These are phyloP conservation scores for Rutstroemia sp. DNA, from an alignment of 2,329 filamentous ascomycete species.

Conservation along the genomic window DNA sequence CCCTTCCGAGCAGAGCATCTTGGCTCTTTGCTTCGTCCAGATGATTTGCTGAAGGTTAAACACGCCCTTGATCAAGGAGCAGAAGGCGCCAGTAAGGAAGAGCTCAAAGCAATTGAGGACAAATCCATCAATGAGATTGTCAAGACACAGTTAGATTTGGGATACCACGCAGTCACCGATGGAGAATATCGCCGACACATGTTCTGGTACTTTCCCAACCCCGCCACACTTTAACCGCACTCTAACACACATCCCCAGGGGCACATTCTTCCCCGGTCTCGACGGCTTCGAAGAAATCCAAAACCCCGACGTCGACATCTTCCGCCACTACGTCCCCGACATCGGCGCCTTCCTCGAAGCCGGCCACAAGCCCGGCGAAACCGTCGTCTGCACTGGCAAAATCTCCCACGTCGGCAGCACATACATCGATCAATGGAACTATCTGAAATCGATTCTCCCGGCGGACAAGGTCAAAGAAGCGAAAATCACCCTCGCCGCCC, in stretches of 20 bases:
- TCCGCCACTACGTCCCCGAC: conserved; percentile 34
- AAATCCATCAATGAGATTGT: conserved; percentile 52
- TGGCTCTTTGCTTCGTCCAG: conserved; percentile 52
- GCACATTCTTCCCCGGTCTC: conserved; percentile 24
- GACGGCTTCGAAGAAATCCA: conserved; percentile 25
- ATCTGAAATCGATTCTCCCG: conserved; percentile 50
- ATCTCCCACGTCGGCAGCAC: conserved; percentile 40
- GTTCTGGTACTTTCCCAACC: conserved; percentile 18
- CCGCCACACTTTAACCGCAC: not conserved
- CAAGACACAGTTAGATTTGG: conserved; percentile 48
- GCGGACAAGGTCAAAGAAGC: conserved; percentile 55
- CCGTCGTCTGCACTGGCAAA: conserved; percentile 39
- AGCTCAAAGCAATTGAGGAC: conserved; percentile 46
- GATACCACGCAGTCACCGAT: conserved; percentile 50
- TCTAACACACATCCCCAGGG: conserved; percentile 8
- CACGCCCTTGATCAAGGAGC: conserved; percentile 40
- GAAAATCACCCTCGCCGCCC: conserved; percentile 61
- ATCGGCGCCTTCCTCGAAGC: conserved; percentile 35
- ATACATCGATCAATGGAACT: conserved; percentile 49
- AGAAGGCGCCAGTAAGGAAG: conserved; percentile 24
- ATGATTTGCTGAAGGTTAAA: conserved; percentile 47
- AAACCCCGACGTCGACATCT: conserved; percentile 30
- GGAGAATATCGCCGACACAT: conserved; percentile 43
- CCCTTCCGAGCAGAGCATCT: conserved; percentile 50
- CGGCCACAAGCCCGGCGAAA: conserved; percentile 39